Percentiles rank a stretch among this genome's conserved stretches.
Conservation (phyloP, 139 green algal species). For the Coelastrella sp. region DNA sequence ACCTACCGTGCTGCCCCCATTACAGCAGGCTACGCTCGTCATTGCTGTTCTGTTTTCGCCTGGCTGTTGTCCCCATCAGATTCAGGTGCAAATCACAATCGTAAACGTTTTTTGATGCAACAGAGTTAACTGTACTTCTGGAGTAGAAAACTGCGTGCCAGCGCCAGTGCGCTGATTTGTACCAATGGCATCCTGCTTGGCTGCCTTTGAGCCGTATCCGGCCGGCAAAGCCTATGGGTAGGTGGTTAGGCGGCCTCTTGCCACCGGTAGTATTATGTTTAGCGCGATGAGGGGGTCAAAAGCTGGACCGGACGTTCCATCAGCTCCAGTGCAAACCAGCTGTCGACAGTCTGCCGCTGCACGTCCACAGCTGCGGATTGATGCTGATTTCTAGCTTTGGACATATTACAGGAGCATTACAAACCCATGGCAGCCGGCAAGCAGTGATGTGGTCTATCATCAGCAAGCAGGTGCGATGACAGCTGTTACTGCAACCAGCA, state of each 20-base stretch:
- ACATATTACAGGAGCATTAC: slow-evolving; percentile 29
- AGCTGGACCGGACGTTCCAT: not conserved
- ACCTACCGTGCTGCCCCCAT: not conserved
- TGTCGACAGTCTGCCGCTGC: not conserved
- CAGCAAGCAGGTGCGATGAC: slow-evolving; percentile 16
- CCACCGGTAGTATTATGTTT: not conserved
- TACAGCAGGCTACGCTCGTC: not conserved
- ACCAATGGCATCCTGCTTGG: not conserved
- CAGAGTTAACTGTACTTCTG: not conserved
- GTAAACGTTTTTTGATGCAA: not conserved
- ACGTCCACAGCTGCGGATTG: not conserved
- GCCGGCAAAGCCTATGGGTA: not conserved
- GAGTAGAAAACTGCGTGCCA: not conserved
- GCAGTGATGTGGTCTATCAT: slow-evolving; percentile 16
- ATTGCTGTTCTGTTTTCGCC: not conserved
- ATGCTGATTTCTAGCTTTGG: not conserved
- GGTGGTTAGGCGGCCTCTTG: not conserved
- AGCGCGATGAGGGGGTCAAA: not conserved
- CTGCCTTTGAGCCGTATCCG: not conserved
- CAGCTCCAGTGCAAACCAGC: not conserved
- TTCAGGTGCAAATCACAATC: not conserved
- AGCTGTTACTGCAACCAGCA: not conserved
- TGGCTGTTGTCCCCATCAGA: not conserved
- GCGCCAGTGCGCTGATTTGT: not conserved
- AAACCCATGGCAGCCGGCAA: not conserved